Evolutionary conservation across 2,329 filamentous ascomycete species (phyloP), one percentile per base, ranked within the genome.

Genomic region (Rhynchosporium secalis): DNA sequence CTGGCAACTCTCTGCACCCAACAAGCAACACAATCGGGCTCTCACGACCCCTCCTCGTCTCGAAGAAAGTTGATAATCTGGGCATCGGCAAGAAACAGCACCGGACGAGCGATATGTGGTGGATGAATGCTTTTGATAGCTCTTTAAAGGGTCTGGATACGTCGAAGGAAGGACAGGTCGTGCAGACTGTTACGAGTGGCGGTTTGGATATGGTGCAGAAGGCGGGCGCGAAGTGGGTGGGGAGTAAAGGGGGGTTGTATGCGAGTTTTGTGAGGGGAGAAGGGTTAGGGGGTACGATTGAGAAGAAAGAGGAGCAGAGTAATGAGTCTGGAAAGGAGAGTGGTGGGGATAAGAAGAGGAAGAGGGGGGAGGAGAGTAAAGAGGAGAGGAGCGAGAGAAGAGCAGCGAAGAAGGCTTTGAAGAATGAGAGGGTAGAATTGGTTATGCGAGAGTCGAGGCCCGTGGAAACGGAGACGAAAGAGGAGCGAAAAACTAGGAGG

Each of bases 101-200:
- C 61, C 67, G 65, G 28, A 80, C 82, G 76, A 84, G 81, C 69
- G 94, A 97, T 73, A 92, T 96, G 75, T 99, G 95, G 95, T 99
- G 95, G 95, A 82, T 96, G 76, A 89, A 91, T 62, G 95, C 95
- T 10, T 97, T 96, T 69, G 94, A 98, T 76, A 88, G 92, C 74
- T 92, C 93, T 61, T 79, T 97, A 67, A 90, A 95, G 75, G 90
- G 88, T 3, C 82, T 96, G 58, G 89, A 90, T 73, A 86, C 83
- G 1, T 80, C 81, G 29, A 80, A 81, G 67, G 76, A 83, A 68
- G 81, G 85, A 58, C 78, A 79, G 69, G 60, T 86, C 61, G 76
- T 83, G 69, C 78, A 88, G 79, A 82, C 84, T 63, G 74, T 84
- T 66, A 78, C 77, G 38, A 78, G 80, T 62, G 79, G 83, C 64